Percentiles rank a stretch among this genome's conserved stretches.
Conservation (phyloP, 306 rosid genomes). For the Gillenia trifoliata region DNA sequence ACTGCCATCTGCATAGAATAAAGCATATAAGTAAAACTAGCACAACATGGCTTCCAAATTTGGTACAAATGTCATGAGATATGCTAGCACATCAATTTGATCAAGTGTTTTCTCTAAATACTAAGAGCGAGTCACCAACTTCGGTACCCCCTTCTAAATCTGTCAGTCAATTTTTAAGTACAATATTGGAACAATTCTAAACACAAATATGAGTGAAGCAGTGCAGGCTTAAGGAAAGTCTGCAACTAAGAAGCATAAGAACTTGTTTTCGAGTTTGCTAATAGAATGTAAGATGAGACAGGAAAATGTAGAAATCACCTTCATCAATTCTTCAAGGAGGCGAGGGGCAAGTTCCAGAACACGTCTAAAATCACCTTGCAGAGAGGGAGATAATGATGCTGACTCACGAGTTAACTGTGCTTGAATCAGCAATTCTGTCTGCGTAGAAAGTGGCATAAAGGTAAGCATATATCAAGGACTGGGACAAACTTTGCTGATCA, state of each 20-base stretch:
- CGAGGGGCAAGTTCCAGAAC: slow-evolving; percentile 93
- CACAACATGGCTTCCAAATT: not conserved
- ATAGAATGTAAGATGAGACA: slow-evolving; percentile 23
- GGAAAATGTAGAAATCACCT: slow-evolving; percentile 47
- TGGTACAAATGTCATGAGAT: not conserved
- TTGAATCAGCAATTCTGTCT: slow-evolving; percentile 96
- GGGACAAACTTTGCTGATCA: not conserved
- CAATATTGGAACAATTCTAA: not conserved
- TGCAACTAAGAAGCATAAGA: not conserved
- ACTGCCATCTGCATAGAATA: slow-evolving; percentile 68
- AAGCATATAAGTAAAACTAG: slow-evolving; percentile 1
- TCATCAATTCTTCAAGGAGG: slow-evolving; percentile 97
- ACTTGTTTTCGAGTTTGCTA: slow-evolving; percentile 8
- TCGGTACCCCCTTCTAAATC: not conserved
- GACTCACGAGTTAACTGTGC: slow-evolving; percentile 87
- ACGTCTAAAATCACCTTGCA: slow-evolving; percentile 74
- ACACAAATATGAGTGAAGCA: not conserved
- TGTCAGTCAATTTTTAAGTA: not conserved
- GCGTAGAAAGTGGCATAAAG: slow-evolving; percentile 28
- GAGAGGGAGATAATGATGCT: slow-evolving; percentile 63
- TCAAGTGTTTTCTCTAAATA: not conserved
- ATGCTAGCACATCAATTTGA: not conserved
- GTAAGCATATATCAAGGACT: slow-evolving; percentile 22
- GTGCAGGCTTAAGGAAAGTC: not conserved
- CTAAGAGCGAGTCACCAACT: not conserved